Evolutionary conservation across 176 grass and related monocot genomes (phyloP), one percentile per base, ranked within the genome.

Genomic region (Raddia distichophylla): DNA sequence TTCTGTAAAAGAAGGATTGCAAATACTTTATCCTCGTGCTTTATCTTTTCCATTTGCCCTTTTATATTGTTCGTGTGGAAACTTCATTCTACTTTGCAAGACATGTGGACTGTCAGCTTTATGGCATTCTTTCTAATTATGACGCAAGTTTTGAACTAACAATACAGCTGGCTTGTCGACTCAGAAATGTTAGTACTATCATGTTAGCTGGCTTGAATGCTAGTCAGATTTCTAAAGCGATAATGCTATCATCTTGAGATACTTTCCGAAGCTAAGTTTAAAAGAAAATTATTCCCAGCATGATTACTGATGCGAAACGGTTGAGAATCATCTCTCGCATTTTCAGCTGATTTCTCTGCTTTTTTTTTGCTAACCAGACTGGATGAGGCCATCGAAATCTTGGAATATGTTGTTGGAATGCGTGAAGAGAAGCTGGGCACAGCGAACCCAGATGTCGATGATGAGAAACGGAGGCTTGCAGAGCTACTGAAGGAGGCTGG

Each of bases 361-460:
- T 69, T 59, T 69, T 59, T 12, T 82, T 61, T 70, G 15, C 86
- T 90, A 80, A 60, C 43, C 87, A 99, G 97, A 78, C 76, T 96
- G 62, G 91, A 92, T 67, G 91, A 93, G 60, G 97, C 97, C 12
- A 96, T 99, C 16, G 97, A 99, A 73, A 93, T 96, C 61, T 89
- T 99, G 84, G 97, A 99, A 70, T 78, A 87, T 73, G 89, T 99
- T 20, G 93, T 99, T 5, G 93, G 85, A 55, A 91, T 99, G 80
- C 92, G 97, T 9, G 97, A 99, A 80, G 97, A 99, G 82, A 96
- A 88, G 66, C 83, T 96, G 64, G 97, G 97, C 15, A 99, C 97
- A 3, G 97, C 97, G 6, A 99, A 95, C 86, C 89, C 97, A 69
- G 97, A 99, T 33, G 93, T 99, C 1, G 87, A 86, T 10, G 97